Base-by-base conservation (phyloP, 2,329 filamentous ascomycete species). In the Aspergillus aculeatinus region DNA sequence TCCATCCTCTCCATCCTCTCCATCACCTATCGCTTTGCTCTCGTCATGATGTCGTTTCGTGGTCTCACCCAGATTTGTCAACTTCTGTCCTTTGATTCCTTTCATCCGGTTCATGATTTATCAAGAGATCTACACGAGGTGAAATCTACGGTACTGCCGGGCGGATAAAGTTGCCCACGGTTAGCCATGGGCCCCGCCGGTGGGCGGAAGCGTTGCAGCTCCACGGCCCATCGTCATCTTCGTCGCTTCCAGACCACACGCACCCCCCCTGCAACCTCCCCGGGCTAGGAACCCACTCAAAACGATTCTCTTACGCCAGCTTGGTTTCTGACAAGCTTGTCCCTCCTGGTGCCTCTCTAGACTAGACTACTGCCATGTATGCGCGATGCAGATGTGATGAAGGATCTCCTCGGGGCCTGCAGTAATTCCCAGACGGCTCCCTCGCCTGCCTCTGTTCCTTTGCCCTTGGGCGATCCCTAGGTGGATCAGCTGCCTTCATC, bases 141-240 rank as follows among this genome's bases (percentile, higher is more conserved):
- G 29, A 14, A 42, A 29, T 48, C 48, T 48, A 16, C 23, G 29
- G 42, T 25, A 21, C 23, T 29, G 16, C 42, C 27, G 44, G 16
- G 6, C 39, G 39, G 39, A 44, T 44, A 44, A 44, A n/a, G 39
- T 51, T 51, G 25, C 58, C 25, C 29, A 49, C 23, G 50, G 25
- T 50, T 42, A 59, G 55, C 62, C 60, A 62, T 62, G 57, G 54
- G 48, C 56, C 47, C 51, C 44, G 49, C 42, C 33, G 27, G n/a
- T 58, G 48, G 51, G 60, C 54, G 58, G 60, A 54, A 51, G 11
- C 47, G 27, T 51, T 60, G 39, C 42, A 25, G 42, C 65, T 67
- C 66, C 67, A 69, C 67, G 63, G 52, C 60, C 57, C 60, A 59
- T 67, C 69, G 68, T 72, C 68, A 65, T 64, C 63, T 64, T 67